phyloP scores from a whole-genome alignment of 257 asterid species.

The Lycium ferocissimum region DNA sequence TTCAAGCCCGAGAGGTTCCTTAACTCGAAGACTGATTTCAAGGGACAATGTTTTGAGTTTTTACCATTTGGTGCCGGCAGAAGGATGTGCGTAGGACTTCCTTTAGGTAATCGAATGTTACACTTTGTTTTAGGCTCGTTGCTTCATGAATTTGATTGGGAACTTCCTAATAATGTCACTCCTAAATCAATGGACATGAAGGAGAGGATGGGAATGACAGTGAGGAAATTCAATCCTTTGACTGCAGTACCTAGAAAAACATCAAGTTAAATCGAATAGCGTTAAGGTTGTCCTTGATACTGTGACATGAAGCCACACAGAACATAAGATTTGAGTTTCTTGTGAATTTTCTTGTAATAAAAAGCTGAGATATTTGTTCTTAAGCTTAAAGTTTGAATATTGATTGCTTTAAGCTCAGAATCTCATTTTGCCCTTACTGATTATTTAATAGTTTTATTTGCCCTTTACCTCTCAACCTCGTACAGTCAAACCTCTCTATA shows the following conservation, averaged over 20 bases:
- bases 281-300: neutral
- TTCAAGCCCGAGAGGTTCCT: slow-evolving; percentile 65
- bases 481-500: too few relatives aligned
- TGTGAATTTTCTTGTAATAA: slow-evolving; percentile 9
- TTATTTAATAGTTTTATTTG: too few relatives aligned
- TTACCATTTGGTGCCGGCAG: slow-evolving; percentile 71
- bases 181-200: slow-evolving; percentile 40
- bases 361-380: neutral
- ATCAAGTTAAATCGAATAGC: neutral
- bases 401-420: too few relatives aligned
- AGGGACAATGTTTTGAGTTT: slow-evolving; percentile 61
- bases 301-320: neutral
- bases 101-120: slow-evolving; percentile 62
- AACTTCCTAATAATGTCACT: slow-evolving; percentile 27
- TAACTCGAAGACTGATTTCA: slow-evolving; percentile 51
- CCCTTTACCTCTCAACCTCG: too few relatives aligned
- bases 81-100: slow-evolving; percentile 64
- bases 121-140: slow-evolving; percentile 46
- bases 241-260: slow-evolving; percentile 42
- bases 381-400: neutral
- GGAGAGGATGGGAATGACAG: slow-evolving; percentile 45
- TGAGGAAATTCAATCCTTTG: slow-evolving; percentile 40
- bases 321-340: neutral
- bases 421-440: too few relatives aligned
- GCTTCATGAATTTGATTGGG: slow-evolving; percentile 48